phyloP scores from a whole-genome alignment of 345 rosid genomes.

The Rhodamnia rubescens region DNA sequence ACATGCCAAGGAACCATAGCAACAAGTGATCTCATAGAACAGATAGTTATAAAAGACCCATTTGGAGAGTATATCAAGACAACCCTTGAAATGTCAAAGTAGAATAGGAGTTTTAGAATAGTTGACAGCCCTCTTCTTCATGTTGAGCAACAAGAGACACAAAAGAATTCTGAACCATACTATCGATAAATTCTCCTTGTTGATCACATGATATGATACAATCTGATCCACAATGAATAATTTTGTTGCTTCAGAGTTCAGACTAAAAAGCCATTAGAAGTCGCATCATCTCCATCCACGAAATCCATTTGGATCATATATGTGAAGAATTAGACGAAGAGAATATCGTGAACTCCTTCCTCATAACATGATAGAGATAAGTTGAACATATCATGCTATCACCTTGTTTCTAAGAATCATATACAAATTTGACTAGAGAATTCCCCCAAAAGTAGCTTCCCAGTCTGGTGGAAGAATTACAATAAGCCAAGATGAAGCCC shows the following conservation, averaged over 20 bases:
- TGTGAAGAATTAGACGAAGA: not conserved
- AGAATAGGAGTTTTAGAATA: conserved; percentile 12
- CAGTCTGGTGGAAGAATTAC: not conserved
- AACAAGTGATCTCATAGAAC: conserved; percentile 32
- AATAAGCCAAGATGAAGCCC: not conserved
- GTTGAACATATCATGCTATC: not conserved
- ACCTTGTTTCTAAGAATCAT: not conserved
- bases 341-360: not conserved
- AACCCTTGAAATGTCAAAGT: conserved; percentile 22
- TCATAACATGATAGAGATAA: not conserved
- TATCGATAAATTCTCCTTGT: not conserved
- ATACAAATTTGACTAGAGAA: not conserved
- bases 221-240: not conserved
- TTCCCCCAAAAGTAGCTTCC: not conserved
- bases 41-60: conserved; percentile 27
- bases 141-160: conserved; percentile 28
- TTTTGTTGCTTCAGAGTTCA: not conserved
- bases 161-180: not conserved
- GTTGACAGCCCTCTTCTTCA: conserved; percentile 24
- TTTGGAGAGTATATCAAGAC: conserved; percentile 19
- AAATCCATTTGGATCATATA: not conserved
- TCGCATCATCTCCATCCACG: not conserved
- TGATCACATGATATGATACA: not conserved
- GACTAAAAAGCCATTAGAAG: not conserved
- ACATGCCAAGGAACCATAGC: conserved; percentile 36